phyloP scores from a whole-genome alignment of 164 flowering plant species.

The Santalum album region DNA sequence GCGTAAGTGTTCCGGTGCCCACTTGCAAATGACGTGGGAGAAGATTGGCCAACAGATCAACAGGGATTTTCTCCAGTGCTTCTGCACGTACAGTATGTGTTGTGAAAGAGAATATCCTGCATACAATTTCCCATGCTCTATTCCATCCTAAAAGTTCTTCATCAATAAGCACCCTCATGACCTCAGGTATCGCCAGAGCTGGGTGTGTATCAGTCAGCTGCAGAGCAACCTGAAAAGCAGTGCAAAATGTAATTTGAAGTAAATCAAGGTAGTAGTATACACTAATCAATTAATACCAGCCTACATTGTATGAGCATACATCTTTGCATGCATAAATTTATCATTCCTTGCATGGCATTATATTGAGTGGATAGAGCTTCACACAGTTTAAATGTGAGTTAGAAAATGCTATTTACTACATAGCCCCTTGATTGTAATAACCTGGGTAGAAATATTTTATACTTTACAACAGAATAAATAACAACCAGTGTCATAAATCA shows the following conservation, averaged over 20 bases:
- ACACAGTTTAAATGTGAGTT: too few relatives aligned
- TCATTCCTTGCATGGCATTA: not conserved
- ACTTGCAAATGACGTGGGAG: slow-evolving; percentile 70
- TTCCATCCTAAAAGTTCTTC: slow-evolving; percentile 47
- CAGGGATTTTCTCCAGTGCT: slow-evolving; percentile 49
- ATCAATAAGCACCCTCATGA: slow-evolving; percentile 51
- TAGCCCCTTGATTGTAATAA: too few relatives aligned
- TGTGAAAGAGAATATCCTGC: slow-evolving; percentile 40
- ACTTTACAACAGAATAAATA: too few relatives aligned
- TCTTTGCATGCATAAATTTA: not conserved
- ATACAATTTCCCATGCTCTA: slow-evolving; percentile 39
- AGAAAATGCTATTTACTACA: too few relatives aligned
- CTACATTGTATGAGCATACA: too few relatives aligned
- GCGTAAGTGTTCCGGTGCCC: not conserved
- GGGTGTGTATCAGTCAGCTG: slow-evolving; percentile 65
- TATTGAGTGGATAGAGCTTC: too few relatives aligned
- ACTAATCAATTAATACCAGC: not conserved
- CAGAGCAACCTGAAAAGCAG: slow-evolving; percentile 39
- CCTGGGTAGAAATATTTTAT: too few relatives aligned
- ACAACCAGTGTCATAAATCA: too few relatives aligned
- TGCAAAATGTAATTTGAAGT: not conserved
- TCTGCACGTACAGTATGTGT: slow-evolving; percentile 48
- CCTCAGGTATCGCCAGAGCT: slow-evolving; percentile 43
- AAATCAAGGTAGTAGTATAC: not conserved
- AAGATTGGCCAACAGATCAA: slow-evolving; percentile 40